phyloP scores from a whole-genome alignment of 306 rosid species.

The Begonia masoniana region DNA sequence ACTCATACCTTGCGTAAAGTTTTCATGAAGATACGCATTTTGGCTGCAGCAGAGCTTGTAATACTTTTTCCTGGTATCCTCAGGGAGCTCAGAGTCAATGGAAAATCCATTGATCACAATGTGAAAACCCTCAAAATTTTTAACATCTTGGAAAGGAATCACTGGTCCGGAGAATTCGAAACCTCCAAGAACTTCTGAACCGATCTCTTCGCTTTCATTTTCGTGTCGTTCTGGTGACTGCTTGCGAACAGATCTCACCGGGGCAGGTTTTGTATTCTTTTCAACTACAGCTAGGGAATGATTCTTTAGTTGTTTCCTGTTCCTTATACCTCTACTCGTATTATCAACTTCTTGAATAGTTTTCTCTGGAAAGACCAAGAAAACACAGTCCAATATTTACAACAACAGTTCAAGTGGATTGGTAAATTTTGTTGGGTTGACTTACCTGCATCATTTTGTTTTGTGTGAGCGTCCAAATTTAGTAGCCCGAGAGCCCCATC shows the following conservation, averaged over 20 bases:
- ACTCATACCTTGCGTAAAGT: slow-evolving; percentile 38
- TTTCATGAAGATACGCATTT: slow-evolving; percentile 60
- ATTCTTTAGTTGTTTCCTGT: slow-evolving; percentile 28
- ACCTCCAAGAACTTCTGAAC: slow-evolving; percentile 44
- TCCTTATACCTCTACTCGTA: slow-evolving; percentile 13
- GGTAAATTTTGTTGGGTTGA: slow-evolving; percentile 8
- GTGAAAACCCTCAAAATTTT: slow-evolving; percentile 34
- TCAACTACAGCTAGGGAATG: slow-evolving; percentile 17
- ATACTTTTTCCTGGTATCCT: slow-evolving; percentile 43
- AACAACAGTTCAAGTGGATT: slow-evolving; percentile 3
- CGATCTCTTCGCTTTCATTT: slow-evolving; percentile 44
- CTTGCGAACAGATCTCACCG: slow-evolving; percentile 17
- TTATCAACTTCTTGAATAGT: slow-evolving; percentile 14
- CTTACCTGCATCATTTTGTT: slow-evolving; percentile 45
- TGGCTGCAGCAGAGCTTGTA: slow-evolving; percentile 63
- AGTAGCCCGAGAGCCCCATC: slow-evolving; percentile 42
- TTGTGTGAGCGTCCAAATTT: slow-evolving; percentile 29
- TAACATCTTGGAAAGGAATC: slow-evolving; percentile 37
- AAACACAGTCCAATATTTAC: slow-evolving; percentile 6
- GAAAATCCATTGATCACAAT: slow-evolving; percentile 38
- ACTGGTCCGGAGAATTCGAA: slow-evolving; percentile 12
- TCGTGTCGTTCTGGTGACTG: slow-evolving; percentile 28
- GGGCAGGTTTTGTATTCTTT: slow-evolving; percentile 29
- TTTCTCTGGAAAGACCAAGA: slow-evolving; percentile 25
- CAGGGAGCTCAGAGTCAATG: slow-evolving; percentile 45